These are phyloP conservation scores for Erodium maritimum DNA, from an alignment of 345 rosid species.

Conservation along the genomic window DNA sequence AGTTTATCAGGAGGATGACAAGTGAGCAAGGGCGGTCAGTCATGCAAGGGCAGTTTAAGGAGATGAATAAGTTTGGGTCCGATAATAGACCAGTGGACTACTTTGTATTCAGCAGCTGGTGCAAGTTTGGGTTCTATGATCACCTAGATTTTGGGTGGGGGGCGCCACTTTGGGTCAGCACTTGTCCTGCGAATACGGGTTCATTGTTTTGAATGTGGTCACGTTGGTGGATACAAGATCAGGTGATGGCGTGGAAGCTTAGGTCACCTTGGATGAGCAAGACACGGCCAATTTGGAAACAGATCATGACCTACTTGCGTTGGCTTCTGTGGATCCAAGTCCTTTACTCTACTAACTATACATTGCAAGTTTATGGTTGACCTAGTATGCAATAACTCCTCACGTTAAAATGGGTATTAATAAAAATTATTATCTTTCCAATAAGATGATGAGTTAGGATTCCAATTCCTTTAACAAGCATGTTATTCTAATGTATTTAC, in stretches of 20 bases:
- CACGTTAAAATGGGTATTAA: too few species aligned
- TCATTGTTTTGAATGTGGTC: background rate
- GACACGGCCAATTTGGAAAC: background rate
- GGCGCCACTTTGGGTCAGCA: constrained; percentile 9
- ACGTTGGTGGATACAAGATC: constrained; percentile 3
- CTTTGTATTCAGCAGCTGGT: constrained; percentile 13
- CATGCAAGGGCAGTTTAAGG: background rate
- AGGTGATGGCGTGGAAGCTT: constrained; percentile 7
- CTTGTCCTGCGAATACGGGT: background rate
- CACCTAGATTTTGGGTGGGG: constrained; percentile 19
- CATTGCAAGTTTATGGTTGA: too few species aligned
- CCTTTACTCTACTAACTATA: background rate
- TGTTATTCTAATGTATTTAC: too few species aligned
- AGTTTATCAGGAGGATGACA: too few species aligned
- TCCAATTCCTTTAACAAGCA: too few species aligned
- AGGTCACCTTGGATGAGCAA: background rate
- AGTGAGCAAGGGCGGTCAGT: too few species aligned
- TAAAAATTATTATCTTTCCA: too few species aligned
- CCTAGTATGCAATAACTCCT: too few species aligned
- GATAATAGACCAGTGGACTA: too few species aligned
- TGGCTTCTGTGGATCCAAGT: background rate
- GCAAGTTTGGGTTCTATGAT: constrained; percentile 2
- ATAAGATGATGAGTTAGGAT: too few species aligned
- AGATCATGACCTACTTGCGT: background rate
- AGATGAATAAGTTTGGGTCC: background rate